These are phyloP conservation scores for Epichloe sibirici DNA, from an alignment of 2,329 filamentous ascomycete species.

Conservation along the genomic window DNA sequence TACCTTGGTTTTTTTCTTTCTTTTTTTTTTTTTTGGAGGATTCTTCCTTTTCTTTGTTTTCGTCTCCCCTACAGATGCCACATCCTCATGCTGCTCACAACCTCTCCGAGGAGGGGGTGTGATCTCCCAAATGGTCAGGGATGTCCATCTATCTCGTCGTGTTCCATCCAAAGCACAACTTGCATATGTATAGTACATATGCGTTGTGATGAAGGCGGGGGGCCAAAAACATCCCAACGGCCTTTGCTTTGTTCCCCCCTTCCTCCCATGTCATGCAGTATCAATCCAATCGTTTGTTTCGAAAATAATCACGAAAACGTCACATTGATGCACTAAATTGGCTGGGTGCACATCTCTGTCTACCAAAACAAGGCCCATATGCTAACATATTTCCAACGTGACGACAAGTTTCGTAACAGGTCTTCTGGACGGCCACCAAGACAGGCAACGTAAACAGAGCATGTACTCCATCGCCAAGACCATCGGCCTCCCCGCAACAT, in stretches of 20 bases:
- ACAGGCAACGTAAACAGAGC: slow-evolving; percentile 53
- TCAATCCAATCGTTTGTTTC: not conserved
- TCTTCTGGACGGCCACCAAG: slow-evolving; percentile 61
- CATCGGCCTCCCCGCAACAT: slow-evolving; percentile 59
- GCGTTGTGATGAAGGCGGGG: not conserved
- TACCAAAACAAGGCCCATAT: not conserved
- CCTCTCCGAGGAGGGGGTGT: not conserved
- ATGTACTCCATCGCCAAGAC: slow-evolving; percentile 62
- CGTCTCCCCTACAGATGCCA: not conserved
- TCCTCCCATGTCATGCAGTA: not conserved
- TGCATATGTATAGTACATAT: not conserved
- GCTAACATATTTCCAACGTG: not conserved
- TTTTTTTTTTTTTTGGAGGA: not conserved
- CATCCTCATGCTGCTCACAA: not conserved
- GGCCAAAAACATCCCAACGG: not conserved
- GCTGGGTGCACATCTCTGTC: not conserved
- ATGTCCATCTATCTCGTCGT: not conserved
- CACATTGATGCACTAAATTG: not conserved
- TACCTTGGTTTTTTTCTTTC: slow-evolving; percentile 9
- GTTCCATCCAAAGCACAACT: not conserved
- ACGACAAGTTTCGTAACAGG: slow-evolving; percentile 61
- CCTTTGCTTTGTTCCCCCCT: not conserved
- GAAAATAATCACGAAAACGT: not conserved
- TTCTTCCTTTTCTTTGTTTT: not conserved
- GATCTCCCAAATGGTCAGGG: not conserved